Evolutionary conservation across 208 protist species (phyloP).

Genomic region (Crithidia acanthocephali): DNA sequence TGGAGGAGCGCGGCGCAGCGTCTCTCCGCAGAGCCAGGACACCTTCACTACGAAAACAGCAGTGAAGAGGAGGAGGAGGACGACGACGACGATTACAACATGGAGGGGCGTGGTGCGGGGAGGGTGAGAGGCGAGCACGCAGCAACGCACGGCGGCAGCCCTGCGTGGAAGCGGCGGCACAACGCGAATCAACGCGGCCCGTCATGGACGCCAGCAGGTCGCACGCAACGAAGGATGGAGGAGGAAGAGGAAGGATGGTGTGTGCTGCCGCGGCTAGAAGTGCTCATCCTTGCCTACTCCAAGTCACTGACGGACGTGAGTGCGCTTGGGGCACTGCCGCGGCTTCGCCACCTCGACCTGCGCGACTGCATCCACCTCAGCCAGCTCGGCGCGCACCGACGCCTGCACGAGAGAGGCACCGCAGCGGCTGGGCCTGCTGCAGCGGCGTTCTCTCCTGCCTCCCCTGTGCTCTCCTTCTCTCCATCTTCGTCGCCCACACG

Average conservation of each 20-base stretch:
- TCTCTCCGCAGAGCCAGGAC: too few species aligned
- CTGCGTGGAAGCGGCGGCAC: neutral
- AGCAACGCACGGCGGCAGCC: neutral
- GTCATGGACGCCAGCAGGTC: too few species aligned
- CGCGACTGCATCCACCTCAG: conserved; percentile 5
- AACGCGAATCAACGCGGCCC: too few species aligned
- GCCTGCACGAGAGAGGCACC: neutral
- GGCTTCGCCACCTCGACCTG: conserved; percentile 26
- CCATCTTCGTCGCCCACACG: too few species aligned
- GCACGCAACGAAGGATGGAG: too few species aligned
- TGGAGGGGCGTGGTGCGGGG: too few species aligned
- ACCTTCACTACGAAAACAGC: neutral
- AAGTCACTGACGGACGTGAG: conserved; percentile 13
- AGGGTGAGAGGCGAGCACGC: too few species aligned
- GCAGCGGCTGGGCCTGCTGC: too few species aligned
- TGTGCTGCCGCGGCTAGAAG: conserved; percentile 23
- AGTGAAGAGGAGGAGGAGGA: too few species aligned
- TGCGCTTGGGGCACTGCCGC: conserved; percentile 19
- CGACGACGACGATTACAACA: neutral
- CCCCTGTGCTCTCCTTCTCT: neutral
- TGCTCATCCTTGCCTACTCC: conserved; percentile 29
- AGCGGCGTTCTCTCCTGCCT: neutral
- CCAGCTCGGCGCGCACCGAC: conserved; percentile 1
- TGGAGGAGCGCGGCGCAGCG: neutral
- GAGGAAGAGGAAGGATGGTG: neutral